Percentiles rank a stretch among this genome's conserved stretches.
Conservation (phyloP, 1,284 basidiomycete genomes). For the Malassezia japonica region DNA sequence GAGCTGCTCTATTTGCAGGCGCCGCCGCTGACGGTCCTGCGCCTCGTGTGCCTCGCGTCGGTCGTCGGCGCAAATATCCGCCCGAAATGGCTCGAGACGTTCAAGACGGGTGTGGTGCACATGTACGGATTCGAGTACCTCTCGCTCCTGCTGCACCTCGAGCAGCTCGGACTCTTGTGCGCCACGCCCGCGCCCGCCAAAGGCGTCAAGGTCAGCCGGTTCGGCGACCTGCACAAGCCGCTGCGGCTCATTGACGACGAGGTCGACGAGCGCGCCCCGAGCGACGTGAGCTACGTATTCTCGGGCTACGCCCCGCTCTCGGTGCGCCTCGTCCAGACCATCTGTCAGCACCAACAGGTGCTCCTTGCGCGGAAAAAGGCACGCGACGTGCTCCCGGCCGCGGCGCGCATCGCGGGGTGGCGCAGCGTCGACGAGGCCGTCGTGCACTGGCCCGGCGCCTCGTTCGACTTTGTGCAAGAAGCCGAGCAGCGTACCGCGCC, state of each 20-base stretch:
- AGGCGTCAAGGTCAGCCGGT: not conserved
- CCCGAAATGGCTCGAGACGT: slow-evolving; percentile 69
- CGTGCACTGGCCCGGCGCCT: slow-evolving; percentile 68
- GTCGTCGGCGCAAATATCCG: slow-evolving; percentile 78
- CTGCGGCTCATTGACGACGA: slow-evolving; percentile 90
- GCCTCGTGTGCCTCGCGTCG: slow-evolving; percentile 75
- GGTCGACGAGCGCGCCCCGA: slow-evolving; percentile 59
- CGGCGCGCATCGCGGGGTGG: slow-evolving; percentile 87
- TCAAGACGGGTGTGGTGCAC: slow-evolving; percentile 88
- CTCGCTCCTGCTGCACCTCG: slow-evolving; percentile 70
- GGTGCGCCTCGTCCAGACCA: slow-evolving; percentile 80
- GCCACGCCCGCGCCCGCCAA: not conserved
- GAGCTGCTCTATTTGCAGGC: slow-evolving; percentile 34
- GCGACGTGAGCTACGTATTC: slow-evolving; percentile 90
- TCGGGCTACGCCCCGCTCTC: slow-evolving; percentile 93
- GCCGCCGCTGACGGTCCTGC: slow-evolving; percentile 50
- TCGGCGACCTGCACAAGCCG: slow-evolving; percentile 60
- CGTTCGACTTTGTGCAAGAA: slow-evolving; percentile 65
- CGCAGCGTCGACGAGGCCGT: slow-evolving; percentile 89
- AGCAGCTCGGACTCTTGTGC: slow-evolving; percentile 59
- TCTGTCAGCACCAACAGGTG: slow-evolving; percentile 66
- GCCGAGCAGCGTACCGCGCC: not conserved
- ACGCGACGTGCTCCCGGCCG: slow-evolving; percentile 50
- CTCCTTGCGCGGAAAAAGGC: slow-evolving; percentile 53
- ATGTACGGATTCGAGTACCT: slow-evolving; percentile 84